phyloP scores from a whole-genome alignment of 306 rosid species.

The Vigna mungo region DNA sequence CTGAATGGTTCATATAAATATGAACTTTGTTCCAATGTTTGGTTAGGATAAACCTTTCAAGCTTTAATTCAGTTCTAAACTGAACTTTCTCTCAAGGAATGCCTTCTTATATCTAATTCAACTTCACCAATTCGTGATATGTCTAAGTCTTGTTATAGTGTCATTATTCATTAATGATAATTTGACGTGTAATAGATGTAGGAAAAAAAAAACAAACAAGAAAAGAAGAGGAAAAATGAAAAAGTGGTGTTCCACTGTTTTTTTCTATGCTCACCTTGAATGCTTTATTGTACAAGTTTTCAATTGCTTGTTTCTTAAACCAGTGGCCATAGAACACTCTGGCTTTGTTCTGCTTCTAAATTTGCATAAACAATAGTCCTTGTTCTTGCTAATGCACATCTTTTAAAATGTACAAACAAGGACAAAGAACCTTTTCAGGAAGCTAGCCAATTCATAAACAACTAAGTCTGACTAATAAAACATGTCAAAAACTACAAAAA shows the following conservation, averaged over 20 bases:
- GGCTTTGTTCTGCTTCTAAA: slow-evolving; percentile 18
- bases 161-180: slow-evolving; percentile 30
- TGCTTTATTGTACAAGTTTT: background rate
- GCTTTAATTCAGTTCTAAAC: background rate
- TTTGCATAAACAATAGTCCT: slow-evolving; percentile 30
- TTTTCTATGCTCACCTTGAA: background rate
- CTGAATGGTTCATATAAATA: slow-evolving; percentile 38
- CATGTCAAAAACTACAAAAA: slow-evolving; percentile 23
- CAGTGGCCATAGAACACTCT: background rate
- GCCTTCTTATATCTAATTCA: slow-evolving; percentile 12
- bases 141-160: slow-evolving; percentile 25
- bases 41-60: slow-evolving; percentile 36
- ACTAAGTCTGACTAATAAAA: slow-evolving; percentile 29
- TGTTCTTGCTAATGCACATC: background rate
- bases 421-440: slow-evolving; percentile 34
- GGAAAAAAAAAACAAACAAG: background rate
- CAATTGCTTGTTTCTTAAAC: slow-evolving; percentile 31
- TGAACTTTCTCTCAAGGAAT: background rate
- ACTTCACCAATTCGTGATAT: slow-evolving; percentile 34
- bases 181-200: background rate
- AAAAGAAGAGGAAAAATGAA: background rate
- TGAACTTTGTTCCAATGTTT: slow-evolving; percentile 12
- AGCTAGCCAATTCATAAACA: slow-evolving; percentile 39
- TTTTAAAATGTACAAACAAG: background rate
- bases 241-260: background rate